Conservation (phyloP, 2,329 filamentous ascomycete species). For the Lecanicillium sp. region DNA sequence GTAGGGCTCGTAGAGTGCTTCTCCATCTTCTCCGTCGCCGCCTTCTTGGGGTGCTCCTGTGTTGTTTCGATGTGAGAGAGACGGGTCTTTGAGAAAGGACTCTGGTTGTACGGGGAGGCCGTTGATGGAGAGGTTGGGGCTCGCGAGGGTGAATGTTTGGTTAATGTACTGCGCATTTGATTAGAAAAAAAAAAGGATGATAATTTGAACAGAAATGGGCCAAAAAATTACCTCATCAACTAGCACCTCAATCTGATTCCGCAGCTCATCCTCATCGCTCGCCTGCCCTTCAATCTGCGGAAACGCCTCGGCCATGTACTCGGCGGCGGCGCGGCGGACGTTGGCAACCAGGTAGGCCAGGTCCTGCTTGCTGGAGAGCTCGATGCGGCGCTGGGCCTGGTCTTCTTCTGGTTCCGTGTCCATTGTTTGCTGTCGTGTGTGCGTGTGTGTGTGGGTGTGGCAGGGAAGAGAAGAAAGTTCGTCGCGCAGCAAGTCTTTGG, state of each 20-base stretch:
- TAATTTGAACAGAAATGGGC: background rate
- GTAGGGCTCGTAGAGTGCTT: slow-evolving; percentile 51
- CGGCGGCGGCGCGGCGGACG: slow-evolving; percentile 58
- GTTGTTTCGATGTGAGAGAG: no score
- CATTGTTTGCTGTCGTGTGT: no score
- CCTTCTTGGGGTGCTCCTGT: no score
- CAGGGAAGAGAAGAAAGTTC: no score
- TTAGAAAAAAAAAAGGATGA: background rate
- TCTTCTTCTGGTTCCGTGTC: slow-evolving; percentile 18
- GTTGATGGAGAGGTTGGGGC: slow-evolving; percentile 56
- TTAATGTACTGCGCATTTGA: slow-evolving; percentile 49
- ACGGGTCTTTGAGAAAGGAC: slow-evolving; percentile 26
- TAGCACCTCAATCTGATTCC: slow-evolving; percentile 50
- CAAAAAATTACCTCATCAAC: slow-evolving; percentile 44
- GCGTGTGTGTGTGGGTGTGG: no score
- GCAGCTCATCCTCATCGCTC: slow-evolving; percentile 45
- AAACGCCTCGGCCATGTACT: slow-evolving; percentile 60
- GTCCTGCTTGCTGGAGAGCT: slow-evolving; percentile 70
- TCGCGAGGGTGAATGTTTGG: slow-evolving; percentile 50
- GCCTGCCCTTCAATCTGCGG: slow-evolving; percentile 48
- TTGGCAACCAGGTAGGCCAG: slow-evolving; percentile 63
- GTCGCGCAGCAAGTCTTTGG: no score
- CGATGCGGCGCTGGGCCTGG: slow-evolving; percentile 61
- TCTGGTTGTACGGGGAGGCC: slow-evolving; percentile 42
- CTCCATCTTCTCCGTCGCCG: slow-evolving; percentile 10